Conservation (phyloP, 257 asterid species). For the Salvia splendens region DNA sequence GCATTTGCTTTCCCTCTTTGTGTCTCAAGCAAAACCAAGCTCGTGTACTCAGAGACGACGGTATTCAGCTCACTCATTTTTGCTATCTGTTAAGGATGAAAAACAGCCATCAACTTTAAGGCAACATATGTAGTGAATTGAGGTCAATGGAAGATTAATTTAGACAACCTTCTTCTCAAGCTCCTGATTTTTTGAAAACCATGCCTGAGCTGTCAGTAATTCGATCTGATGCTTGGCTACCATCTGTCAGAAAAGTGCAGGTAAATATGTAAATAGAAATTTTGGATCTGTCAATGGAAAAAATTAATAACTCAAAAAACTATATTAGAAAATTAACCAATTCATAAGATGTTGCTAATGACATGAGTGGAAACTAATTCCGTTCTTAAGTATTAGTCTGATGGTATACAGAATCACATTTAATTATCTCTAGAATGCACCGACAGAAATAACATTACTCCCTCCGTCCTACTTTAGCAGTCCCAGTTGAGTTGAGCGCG, state of each 20-base stretch:
- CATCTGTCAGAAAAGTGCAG: slow-evolving; percentile 48
- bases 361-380: neutral
- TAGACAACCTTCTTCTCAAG: slow-evolving; percentile 67
- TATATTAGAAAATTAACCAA: neutral
- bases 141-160: slow-evolving; percentile 5
- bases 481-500: too few species aligned
- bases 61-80: slow-evolving; percentile 58
- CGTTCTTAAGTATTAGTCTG: neutral
- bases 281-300: neutral
- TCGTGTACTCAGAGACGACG: slow-evolving; percentile 68
- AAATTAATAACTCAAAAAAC: neutral
- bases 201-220: slow-evolving; percentile 80
- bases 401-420: neutral
- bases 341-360: slow-evolving; percentile 5
- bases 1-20: slow-evolving; percentile 40
- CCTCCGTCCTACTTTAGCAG: too few species aligned
- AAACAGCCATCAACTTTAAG: slow-evolving; percentile 20
- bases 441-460: neutral
- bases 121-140: neutral
- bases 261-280: slow-evolving; percentile 7
- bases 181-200: slow-evolving; percentile 68
- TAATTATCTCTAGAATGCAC: neutral
- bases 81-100: slow-evolving; percentile 58
- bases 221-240: slow-evolving; percentile 72
- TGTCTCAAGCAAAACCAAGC: slow-evolving; percentile 58